Evolutionary conservation across 805 yeast species (phyloP).

Genomic region (Yarrowia divulgata): DNA sequence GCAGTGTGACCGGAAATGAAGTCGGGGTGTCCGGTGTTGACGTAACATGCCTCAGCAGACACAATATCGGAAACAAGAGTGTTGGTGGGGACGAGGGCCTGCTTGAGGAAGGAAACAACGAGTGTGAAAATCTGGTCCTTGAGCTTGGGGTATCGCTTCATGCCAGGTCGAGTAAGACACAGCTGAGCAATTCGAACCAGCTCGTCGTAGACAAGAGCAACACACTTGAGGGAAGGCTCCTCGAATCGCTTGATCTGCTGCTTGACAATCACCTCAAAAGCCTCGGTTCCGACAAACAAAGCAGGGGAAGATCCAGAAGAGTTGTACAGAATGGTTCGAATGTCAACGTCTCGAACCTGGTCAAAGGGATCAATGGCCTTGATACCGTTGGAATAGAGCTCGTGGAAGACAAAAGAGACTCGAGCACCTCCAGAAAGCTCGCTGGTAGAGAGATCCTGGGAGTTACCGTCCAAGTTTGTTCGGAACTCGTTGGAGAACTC

Average conservation of each 20-base stretch:
- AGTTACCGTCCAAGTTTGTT: constrained; percentile 91
- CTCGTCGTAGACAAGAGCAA: constrained; percentile 91
- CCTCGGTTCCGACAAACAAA: constrained; percentile 94
- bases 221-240: constrained; percentile 90
- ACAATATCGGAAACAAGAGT: constrained; percentile 84
- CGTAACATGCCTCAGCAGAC: constrained; percentile 85
- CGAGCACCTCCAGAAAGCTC: constrained; percentile 98
- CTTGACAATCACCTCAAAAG: constrained; percentile 92
- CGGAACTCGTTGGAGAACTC: constrained; percentile 92
- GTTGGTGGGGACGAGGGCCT: constrained; percentile 84
- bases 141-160: constrained; percentile 88
- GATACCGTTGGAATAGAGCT: constrained; percentile 92
- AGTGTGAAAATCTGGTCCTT: constrained; percentile 84
- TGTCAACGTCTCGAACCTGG: constrained; percentile 93
- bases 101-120: constrained; percentile 81
- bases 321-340: constrained; percentile 95
- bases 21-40: constrained; percentile 98
- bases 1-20: constrained; percentile 94
- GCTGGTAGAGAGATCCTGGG: constrained; percentile 83
- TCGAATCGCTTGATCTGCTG: constrained; percentile 93
- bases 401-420: constrained; percentile 96
- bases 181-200: constrained; percentile 88
- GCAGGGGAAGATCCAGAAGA: constrained; percentile 97
- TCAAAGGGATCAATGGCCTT: constrained; percentile 93
- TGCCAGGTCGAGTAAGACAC: constrained; percentile 80